Evolutionary conservation across 2,329 filamentous ascomycete genomes (phyloP).

Genomic region (Fusarium kyushuense): DNA sequence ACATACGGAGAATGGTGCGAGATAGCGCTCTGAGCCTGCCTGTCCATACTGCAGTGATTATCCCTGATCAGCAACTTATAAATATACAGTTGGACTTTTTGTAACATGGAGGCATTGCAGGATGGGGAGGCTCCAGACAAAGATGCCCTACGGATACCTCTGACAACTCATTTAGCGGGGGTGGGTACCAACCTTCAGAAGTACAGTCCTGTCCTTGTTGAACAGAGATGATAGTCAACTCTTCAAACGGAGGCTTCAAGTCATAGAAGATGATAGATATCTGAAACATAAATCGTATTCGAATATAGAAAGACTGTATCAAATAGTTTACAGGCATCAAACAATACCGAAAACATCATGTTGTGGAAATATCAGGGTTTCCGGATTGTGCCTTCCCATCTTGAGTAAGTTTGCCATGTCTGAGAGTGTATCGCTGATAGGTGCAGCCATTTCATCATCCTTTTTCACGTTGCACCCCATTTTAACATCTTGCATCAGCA

Average conservation of each 20-base stretch:
- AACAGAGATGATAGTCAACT: no score
- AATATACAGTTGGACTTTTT: neutral
- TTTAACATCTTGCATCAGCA: neutral
- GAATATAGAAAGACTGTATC: neutral
- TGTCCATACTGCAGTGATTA: neutral
- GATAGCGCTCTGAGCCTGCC: slow-evolving; percentile 24
- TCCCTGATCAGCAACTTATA: neutral
- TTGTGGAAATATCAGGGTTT: neutral
- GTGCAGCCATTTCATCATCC: slow-evolving; percentile 36
- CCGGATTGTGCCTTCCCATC: neutral
- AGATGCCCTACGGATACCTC: neutral
- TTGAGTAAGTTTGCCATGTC: slow-evolving; percentile 9
- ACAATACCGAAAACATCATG: neutral
- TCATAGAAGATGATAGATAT: neutral
- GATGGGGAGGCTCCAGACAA: no score
- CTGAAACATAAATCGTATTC: neutral
- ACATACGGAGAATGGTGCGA: neutral
- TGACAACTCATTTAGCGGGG: slow-evolving; percentile 26
- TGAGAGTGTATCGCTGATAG: neutral
- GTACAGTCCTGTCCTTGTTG: no score
- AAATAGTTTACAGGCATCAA: no score
- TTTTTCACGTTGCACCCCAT: slow-evolving; percentile 9
- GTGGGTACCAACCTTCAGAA: slow-evolving; percentile 16
- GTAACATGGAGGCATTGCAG: no score
- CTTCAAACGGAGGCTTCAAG: neutral